phyloP scores from a whole-genome alignment of 2,329 filamentous ascomycete species.

The Neonectria punicea region DNA sequence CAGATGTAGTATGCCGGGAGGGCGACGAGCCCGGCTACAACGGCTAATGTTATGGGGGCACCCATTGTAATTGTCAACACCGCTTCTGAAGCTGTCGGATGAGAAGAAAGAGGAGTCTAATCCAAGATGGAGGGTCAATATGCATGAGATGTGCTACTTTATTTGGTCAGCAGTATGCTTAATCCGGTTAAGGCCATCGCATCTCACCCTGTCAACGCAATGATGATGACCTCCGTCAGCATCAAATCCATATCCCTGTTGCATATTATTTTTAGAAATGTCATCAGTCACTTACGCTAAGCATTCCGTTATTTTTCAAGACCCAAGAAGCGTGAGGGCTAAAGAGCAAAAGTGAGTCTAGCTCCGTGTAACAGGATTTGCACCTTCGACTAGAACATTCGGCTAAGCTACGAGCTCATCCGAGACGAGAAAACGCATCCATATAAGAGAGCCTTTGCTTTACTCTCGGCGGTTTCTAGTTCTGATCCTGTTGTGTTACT shows the following conservation, averaged over 20 bases:
- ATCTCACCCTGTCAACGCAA: neutral
- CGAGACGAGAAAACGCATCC: neutral
- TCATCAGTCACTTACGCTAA: neutral
- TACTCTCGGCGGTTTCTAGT: neutral
- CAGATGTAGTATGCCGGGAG: neutral
- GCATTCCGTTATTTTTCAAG: neutral
- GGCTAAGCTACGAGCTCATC: neutral
- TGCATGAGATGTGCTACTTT: neutral
- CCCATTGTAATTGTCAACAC: neutral
- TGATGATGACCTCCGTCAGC: neutral
- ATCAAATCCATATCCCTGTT: neutral
- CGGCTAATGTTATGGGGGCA: neutral
- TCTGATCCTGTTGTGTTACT: too few relatives aligned
- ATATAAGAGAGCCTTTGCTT: neutral
- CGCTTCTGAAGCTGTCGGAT: neutral
- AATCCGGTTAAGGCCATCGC: neutral
- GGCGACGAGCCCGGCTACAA: neutral
- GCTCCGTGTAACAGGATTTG: neutral
- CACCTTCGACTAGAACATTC: neutral
- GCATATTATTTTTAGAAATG: neutral
- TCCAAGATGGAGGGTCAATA: neutral
- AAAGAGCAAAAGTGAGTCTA: neutral
- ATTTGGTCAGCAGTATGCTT: neutral
- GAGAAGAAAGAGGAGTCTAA: neutral
- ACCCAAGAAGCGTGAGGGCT: neutral